Evolutionary conservation across 2,329 filamentous ascomycete species (phyloP).

Genomic region (Phyllosticta citribraziliensis): DNA sequence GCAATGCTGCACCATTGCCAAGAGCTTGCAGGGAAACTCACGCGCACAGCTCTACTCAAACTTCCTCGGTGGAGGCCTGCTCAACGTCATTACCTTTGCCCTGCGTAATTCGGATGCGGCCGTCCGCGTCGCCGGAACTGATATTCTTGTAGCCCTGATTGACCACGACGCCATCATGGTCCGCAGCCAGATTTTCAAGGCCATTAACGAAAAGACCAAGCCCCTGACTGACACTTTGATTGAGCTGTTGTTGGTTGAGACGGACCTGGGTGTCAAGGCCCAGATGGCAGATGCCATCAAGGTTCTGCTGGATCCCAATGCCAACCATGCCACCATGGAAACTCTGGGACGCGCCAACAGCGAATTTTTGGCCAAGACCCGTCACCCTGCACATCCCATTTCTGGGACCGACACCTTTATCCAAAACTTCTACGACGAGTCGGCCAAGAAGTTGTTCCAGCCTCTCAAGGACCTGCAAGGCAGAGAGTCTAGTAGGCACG

Average conservation of each 20-base stretch:
- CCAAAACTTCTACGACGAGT: constrained; percentile 79
- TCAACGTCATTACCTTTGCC: constrained; percentile 85
- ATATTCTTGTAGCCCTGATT: constrained; percentile 86
- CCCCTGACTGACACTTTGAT: constrained; percentile 88
- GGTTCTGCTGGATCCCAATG: constrained; percentile 70
- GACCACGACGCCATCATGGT: constrained; percentile 95
- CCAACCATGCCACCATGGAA: constrained; percentile 51
- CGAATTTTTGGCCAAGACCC: constrained; percentile 57
- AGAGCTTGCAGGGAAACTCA: constrained; percentile 79
- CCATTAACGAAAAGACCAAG: constrained; percentile 75
- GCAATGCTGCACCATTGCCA: constrained; percentile 88
- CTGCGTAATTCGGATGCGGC: constrained; percentile 74
- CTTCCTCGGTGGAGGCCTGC: constrained; percentile 77
- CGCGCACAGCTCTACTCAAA: constrained; percentile 79
- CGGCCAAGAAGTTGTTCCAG: constrained; percentile 74
- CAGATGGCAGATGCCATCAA: constrained; percentile 94
- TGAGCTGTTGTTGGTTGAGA: constrained; percentile 80
- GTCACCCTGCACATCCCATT: constrained; percentile 38
- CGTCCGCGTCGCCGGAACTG: constrained; percentile 83
- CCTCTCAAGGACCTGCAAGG: constrained; percentile 73
- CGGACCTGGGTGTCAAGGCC: constrained; percentile 87
- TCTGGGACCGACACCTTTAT: constrained; percentile 80
- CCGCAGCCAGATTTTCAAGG: constrained; percentile 82
- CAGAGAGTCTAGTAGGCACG: constrained; percentile 41
- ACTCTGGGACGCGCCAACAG: constrained; percentile 50